Percentiles rank a stretch among this genome's conserved stretches.
Evolutionary conservation across 2,329 filamentous ascomycete genomes (phyloP).

Genomic region (Aspergillus costaricaensis): DNA sequence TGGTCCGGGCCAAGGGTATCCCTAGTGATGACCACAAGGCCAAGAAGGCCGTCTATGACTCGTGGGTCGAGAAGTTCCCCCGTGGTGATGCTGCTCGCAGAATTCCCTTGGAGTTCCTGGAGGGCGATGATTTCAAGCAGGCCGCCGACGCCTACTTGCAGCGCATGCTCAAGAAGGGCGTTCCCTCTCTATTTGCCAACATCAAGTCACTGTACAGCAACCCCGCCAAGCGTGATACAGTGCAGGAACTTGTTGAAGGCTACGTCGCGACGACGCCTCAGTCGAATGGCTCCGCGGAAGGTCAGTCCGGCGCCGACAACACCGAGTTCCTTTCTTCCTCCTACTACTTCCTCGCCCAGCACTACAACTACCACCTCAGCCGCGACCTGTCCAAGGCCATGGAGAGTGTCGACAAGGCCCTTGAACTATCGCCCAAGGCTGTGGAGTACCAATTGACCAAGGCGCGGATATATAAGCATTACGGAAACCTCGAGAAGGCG

Average conservation of each 20-base stretch:
- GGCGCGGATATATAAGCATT: constrained; percentile 91
- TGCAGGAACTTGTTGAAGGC: constrained; percentile 74
- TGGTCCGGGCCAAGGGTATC: constrained; percentile 70
- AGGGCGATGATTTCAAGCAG: constrained; percentile 76
- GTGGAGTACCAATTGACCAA: constrained; percentile 95
- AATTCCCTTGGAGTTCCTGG: constrained; percentile 85
- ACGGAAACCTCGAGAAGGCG: constrained; percentile 75
- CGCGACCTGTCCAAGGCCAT: constrained; percentile 80
- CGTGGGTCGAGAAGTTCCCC: constrained; percentile 77
- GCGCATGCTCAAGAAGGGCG: constrained; percentile 84
- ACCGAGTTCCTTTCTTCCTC: constrained; percentile 72
- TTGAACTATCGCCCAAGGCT: constrained; percentile 74
- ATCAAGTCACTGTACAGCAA: constrained; percentile 90
- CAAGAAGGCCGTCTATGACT: constrained; percentile 74
- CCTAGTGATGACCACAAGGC: constrained; percentile 61
- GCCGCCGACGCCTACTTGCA: constrained; percentile 78
- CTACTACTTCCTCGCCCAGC: constrained; percentile 91
- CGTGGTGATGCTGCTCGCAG: constrained; percentile 82
- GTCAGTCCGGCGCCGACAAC: constrained; percentile 54
- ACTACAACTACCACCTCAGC: constrained; percentile 91
- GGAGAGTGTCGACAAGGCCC: constrained; percentile 79
- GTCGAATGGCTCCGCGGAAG: constrained; percentile 52
- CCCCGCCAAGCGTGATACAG: constrained; percentile 70
- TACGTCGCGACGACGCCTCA: constrained; percentile 61
- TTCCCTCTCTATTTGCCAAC: constrained; percentile 95